Evolutionary conservation across 1,284 basidiomycete genomes (phyloP), one percentile per base, ranked within the genome.

Genomic region (Marasmius oreades): DNA sequence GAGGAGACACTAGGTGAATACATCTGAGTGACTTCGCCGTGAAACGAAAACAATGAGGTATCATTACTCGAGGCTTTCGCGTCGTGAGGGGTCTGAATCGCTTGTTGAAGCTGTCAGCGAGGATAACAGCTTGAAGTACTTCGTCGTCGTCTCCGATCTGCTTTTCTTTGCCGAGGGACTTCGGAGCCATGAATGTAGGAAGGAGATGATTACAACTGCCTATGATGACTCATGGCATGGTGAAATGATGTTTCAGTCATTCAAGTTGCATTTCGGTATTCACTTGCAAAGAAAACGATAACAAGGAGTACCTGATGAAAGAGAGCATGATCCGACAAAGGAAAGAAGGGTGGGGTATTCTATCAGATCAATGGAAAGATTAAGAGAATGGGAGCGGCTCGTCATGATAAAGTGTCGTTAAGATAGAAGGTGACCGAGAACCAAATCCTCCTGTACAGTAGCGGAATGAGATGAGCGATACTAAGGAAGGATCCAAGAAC

Each of bases 21-120:
- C 61, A 58, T 24, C 37, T 59, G 52, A 55, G 58, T 56, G 55
- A 57, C 57, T 67, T 60, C 52, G 56, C 37, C 56, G 54, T 47
- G 20, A 55, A 22, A 42, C 16, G 46, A 36, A 56, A 39, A 26
- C 39, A 52, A 5, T 55, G 47, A 47, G 16, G 53, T 57, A n/a
- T 28, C 70, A 84, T 69, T 68, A 92, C 91, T 67, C 93, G 82
- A 58, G 93, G 93, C 74, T 84, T 90, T 67, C 84, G 82, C 48
- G 82, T 78, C 33, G 93, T 96, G 20, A 98, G 80, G 16, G 95
- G 95, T 60, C 90, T 82, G 68, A 97, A 95, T 59, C 93, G 85
- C 65, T 89, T 90, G 76, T 95, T 95, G 77, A 95, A 98, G 64
- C 92, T 95, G 72, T 98, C 95, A 12, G 95, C 94, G 44, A 98